phyloP scores from a whole-genome alignment of 2,329 filamentous ascomycete species.

The Trichoderma atrobrunneum region DNA sequence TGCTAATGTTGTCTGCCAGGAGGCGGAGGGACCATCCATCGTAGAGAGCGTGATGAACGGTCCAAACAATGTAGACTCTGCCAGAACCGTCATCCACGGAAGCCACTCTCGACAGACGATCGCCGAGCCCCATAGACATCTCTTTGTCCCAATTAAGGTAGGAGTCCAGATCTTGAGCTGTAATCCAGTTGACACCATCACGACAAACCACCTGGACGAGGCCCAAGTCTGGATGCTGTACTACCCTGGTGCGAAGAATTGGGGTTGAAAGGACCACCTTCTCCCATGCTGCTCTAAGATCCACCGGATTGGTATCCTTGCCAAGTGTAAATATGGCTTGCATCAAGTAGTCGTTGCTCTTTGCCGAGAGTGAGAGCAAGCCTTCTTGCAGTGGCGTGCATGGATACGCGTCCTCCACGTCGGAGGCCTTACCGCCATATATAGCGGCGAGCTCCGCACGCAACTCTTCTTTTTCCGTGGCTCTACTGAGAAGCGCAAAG shows the following conservation, averaged over 20 bases:
- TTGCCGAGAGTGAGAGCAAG: constrained; percentile 43
- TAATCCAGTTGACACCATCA: background rate
- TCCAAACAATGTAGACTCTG: background rate
- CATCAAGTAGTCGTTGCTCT: too few species aligned
- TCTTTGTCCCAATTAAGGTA: background rate
- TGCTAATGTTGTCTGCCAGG: background rate
- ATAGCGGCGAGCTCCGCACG: background rate
- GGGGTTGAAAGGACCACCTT: constrained; percentile 35
- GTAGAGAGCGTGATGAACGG: background rate
- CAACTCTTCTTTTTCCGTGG: background rate
- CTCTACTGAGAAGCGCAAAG: background rate
- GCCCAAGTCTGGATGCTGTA: constrained; percentile 38
- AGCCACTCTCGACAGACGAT: background rate
- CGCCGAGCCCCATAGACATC: background rate
- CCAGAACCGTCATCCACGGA: background rate
- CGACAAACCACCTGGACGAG: background rate
- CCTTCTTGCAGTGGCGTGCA: constrained; percentile 54
- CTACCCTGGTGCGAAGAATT: constrained; percentile 49
- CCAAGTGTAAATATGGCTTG: too few species aligned
- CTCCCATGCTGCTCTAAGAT: constrained; percentile 44
- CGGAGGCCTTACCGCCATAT: background rate
- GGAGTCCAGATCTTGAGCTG: background rate
- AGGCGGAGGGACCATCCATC: background rate
- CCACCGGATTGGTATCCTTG: too few species aligned
- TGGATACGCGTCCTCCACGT: constrained; percentile 49